These are phyloP conservation scores for Polysphondylium violaceum DNA, from an alignment of 78 protist genomes.

Conservation along the genomic window DNA sequence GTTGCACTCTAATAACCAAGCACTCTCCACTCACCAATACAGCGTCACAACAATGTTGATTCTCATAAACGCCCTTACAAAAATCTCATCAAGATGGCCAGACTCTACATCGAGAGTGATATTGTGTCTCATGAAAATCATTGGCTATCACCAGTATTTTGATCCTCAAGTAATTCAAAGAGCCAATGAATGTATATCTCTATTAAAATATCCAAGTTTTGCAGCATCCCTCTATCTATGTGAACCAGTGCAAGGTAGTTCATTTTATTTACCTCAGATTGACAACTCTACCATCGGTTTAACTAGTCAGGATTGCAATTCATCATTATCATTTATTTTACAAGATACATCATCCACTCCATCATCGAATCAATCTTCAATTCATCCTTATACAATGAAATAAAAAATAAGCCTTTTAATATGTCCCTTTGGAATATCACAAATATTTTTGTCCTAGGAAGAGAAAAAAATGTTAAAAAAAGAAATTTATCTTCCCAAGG, in stretches of 20 bases:
- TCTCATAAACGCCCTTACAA: constrained; percentile 47
- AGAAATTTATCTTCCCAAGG: no score
- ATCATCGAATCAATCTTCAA: neutral
- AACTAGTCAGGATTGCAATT: constrained; percentile 37
- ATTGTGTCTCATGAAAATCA: constrained; percentile 62
- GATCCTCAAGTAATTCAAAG: constrained; percentile 72
- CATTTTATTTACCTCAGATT: neutral
- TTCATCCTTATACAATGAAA: constrained; percentile 41
- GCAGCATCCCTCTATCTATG: constrained; percentile 37
- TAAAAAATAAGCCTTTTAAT: no score
- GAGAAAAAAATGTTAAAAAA: no score
- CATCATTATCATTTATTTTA: constrained; percentile 60
- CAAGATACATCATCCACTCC: constrained; percentile 12
- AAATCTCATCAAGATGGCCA: constrained; percentile 77
- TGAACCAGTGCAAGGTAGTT: constrained; percentile 13
- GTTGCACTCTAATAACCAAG: no score
- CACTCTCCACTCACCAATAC: no score
- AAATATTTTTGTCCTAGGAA: no score
- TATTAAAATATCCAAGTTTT: constrained; percentile 70
- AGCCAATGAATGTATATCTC: constrained; percentile 67
- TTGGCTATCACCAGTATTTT: constrained; percentile 71
- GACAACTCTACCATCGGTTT: constrained; percentile 2
- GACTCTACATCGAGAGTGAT: constrained; percentile 70
- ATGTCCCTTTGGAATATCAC: no score
- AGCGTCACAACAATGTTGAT: constrained; percentile 49